Percentiles rank a stretch among this genome's conserved stretches.
phyloP scores from a whole-genome alignment of 139 green algal genomes.

The Chlamydomonas urium region DNA sequence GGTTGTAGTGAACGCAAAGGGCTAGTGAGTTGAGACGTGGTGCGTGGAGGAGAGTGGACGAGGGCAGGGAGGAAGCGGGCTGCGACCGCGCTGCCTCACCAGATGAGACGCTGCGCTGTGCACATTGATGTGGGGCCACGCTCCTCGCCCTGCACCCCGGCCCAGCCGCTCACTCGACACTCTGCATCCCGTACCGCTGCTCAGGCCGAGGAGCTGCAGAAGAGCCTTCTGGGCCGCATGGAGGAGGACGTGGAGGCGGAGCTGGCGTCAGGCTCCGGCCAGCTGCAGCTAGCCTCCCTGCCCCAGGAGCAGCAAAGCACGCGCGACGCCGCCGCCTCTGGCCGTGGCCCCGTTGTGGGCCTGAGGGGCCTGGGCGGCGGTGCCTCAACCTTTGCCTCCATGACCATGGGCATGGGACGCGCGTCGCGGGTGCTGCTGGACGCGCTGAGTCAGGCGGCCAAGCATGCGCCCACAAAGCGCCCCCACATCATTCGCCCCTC shows the following conservation, averaged over 20 bases:
- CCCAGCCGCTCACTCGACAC: slow-evolving; percentile 9
- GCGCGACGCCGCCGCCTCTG: background rate
- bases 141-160: too few species aligned
- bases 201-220: slow-evolving; percentile 51
- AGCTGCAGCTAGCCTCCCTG: background rate
- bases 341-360: background rate
- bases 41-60: background rate
- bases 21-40: background rate
- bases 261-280: background rate
- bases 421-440: slow-evolving; percentile 18
- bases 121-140: background rate
- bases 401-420: slow-evolving; percentile 24
- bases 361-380: background rate
- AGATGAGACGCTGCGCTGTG: background rate
- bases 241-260: slow-evolving; percentile 25
- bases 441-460: slow-evolving; percentile 10
- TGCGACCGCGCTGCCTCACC: background rate
- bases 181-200: background rate
- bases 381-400: slow-evolving; percentile 9
- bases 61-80: background rate
- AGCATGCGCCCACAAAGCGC: background rate
- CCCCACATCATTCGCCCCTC: slow-evolving; percentile 8
- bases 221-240: slow-evolving; percentile 43
- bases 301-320: background rate
- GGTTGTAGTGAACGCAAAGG: background rate